phyloP scores from a whole-genome alignment of 345 rosid species.

The Raphanus sativus region DNA sequence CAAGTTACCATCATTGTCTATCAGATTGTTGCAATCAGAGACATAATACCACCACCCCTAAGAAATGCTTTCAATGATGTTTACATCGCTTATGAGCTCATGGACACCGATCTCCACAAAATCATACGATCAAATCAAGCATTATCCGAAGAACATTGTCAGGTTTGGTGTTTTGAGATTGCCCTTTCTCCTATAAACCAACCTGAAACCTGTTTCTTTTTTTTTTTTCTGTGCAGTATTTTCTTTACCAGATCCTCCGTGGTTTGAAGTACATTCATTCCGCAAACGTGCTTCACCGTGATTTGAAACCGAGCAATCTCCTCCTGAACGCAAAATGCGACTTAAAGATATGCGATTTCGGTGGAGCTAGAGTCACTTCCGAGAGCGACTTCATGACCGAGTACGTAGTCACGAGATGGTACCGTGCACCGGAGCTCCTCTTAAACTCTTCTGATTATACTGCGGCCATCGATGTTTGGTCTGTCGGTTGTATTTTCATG shows the following conservation, averaged over 20 bases:
- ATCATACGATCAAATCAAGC: slow-evolving; percentile 87
- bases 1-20: neutral
- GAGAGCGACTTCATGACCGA: slow-evolving; percentile 98
- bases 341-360: slow-evolving; percentile 93
- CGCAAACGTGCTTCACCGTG: slow-evolving; percentile 95
- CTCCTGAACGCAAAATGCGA: slow-evolving; percentile 94
- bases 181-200: too few relatives aligned
- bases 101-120: slow-evolving; percentile 93
- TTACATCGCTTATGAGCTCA: slow-evolving; percentile 90
- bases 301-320: slow-evolving; percentile 96
- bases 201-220: neutral
- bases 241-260: slow-evolving; percentile 94
- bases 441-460: slow-evolving; percentile 92
- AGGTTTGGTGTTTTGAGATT: slow-evolving; percentile 47
- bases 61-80: slow-evolving; percentile 86
- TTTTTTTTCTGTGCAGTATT: slow-evolving; percentile 58
- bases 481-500: slow-evolving; percentile 97
- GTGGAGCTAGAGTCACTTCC: slow-evolving; percentile 90
- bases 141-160: slow-evolving; percentile 88
- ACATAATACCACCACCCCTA: slow-evolving; percentile 87
- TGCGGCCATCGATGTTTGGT: slow-evolving; percentile 98
- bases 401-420: slow-evolving; percentile 98
- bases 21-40: slow-evolving; percentile 98
- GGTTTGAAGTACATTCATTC: slow-evolving; percentile 97
- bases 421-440: slow-evolving; percentile 93